These are phyloP conservation scores for Populus ilicifolia DNA, from an alignment of 345 rosid genomes.

Conservation along the genomic window DNA sequence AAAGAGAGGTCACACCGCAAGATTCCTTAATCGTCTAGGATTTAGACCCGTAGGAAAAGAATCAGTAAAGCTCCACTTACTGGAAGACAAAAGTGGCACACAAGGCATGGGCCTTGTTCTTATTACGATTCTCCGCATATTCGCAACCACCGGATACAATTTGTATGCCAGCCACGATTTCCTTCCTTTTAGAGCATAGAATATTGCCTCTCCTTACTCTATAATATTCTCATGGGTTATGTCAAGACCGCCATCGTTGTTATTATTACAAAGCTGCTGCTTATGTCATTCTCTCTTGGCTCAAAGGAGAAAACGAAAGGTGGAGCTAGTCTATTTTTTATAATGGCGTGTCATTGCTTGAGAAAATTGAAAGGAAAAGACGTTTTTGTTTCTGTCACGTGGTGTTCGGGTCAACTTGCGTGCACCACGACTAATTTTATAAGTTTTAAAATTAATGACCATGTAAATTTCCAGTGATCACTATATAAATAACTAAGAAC, in stretches of 20 bases:
- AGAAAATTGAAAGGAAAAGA: neutral
- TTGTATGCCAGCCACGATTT: neutral
- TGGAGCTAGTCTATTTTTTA: neutral
- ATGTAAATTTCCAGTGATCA: no score
- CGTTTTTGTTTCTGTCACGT: neutral
- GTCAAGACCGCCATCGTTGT: neutral
- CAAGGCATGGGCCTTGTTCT: constrained; percentile 15
- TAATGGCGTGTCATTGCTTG: neutral
- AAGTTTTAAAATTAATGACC: no score
- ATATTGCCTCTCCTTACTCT: neutral
- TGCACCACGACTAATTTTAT: no score
- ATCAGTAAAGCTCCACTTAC: neutral
- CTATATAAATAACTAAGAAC: no score
- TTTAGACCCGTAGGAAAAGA: neutral
- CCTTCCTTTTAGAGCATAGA: neutral
- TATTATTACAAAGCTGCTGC: neutral
- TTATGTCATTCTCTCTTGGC: neutral
- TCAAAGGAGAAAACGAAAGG: neutral
- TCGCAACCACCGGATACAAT: constrained; percentile 6
- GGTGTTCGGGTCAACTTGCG: no score
- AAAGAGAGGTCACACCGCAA: no score
- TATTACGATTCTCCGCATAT: constrained; percentile 35
- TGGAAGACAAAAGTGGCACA: neutral
- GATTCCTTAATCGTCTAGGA: neutral
- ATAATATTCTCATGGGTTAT: neutral